phyloP scores from a whole-genome alignment of 768 basidiomycete species.

The Kwoniella bestiolae region DNA sequence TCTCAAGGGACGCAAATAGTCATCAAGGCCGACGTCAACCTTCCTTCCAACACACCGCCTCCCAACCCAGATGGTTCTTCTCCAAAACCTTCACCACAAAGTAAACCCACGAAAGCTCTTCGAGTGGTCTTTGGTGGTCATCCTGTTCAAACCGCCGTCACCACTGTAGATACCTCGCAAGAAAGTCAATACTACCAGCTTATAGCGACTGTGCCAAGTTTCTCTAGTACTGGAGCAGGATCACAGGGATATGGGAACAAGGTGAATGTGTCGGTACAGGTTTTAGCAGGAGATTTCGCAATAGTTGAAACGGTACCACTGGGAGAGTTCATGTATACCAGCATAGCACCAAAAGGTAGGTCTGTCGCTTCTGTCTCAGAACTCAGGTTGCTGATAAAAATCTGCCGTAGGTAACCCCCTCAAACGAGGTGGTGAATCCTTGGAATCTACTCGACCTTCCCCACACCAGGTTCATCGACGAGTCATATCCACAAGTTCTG shows the following conservation, averaged over 20 bases:
- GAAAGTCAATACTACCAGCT: slow-evolving; percentile 54
- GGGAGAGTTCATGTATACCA: slow-evolving; percentile 41
- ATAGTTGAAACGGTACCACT: slow-evolving; percentile 38
- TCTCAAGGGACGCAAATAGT: slow-evolving; percentile 68
- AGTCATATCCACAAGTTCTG: slow-evolving; percentile 55
- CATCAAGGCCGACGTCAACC: slow-evolving; percentile 68
- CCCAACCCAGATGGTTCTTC: slow-evolving; percentile 68
- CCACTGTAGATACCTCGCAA: slow-evolving; percentile 65
- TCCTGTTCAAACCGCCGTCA: slow-evolving; percentile 70
- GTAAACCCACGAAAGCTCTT: slow-evolving; percentile 63
- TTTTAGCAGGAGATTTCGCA: slow-evolving; percentile 33
- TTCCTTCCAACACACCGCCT: slow-evolving; percentile 62
- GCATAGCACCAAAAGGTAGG: slow-evolving; percentile 28
- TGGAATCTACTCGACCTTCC: slow-evolving; percentile 38
- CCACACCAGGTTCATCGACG: slow-evolving; percentile 61
- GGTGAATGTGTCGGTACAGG: slow-evolving; percentile 45
- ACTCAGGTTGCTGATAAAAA: too few species aligned
- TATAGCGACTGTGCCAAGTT: slow-evolving; percentile 34
- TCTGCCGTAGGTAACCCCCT: slow-evolving; percentile 24
- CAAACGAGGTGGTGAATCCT: slow-evolving; percentile 41
- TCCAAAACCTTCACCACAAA: slow-evolving; percentile 60
- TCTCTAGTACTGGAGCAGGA: slow-evolving; percentile 60
- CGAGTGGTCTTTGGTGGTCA: slow-evolving; percentile 75
- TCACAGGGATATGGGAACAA: slow-evolving; percentile 27
- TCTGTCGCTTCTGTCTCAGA: too few species aligned